Percentiles rank a stretch among this genome's conserved stretches.
Conservation (phyloP, 768 basidiomycete genomes). For the Clathrus columnatus region DNA sequence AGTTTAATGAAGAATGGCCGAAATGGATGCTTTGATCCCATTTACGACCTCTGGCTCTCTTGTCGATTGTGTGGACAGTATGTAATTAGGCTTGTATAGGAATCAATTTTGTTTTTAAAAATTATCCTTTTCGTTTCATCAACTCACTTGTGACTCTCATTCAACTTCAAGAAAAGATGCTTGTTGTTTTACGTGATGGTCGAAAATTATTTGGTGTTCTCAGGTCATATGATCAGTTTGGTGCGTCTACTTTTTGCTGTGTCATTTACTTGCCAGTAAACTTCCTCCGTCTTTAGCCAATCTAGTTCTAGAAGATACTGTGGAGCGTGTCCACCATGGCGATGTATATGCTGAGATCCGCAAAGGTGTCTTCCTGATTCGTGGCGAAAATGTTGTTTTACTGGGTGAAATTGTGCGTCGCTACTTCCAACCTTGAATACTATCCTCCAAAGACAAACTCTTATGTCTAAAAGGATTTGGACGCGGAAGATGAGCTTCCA, state of each 20-base stretch:
- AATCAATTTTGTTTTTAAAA: too few relatives aligned
- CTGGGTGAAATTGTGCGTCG: slow-evolving; percentile 88
- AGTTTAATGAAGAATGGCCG: neutral
- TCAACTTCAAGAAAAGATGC: slow-evolving; percentile 78
- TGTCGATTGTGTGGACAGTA: slow-evolving; percentile 99
- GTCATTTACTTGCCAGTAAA: neutral
- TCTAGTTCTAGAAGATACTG: slow-evolving; percentile 90
- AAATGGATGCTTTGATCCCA: slow-evolving; percentile 93
- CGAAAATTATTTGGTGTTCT: slow-evolving; percentile 94
- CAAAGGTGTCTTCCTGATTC: slow-evolving; percentile 86
- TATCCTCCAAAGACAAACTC: neutral
- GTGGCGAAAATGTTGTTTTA: slow-evolving; percentile 97
- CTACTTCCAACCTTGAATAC: neutral
- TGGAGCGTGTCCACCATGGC: slow-evolving; percentile 90
- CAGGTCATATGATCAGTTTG: slow-evolving; percentile 97
- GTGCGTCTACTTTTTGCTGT: slow-evolving; percentile 42
- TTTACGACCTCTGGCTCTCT: slow-evolving; percentile 99
- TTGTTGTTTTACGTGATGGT: slow-evolving; percentile 93
- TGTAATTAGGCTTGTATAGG: slow-evolving; percentile 60
- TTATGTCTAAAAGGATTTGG: slow-evolving; percentile 64
- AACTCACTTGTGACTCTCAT: slow-evolving; percentile 1
- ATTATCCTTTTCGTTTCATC: slow-evolving; percentile 7
- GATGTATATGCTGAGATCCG: slow-evolving; percentile 82
- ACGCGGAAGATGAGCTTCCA: slow-evolving; percentile 83
- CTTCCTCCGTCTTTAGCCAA: slow-evolving; percentile 55